phyloP scores from a whole-genome alignment of 345 rosid species.

The Populus davidiana region DNA sequence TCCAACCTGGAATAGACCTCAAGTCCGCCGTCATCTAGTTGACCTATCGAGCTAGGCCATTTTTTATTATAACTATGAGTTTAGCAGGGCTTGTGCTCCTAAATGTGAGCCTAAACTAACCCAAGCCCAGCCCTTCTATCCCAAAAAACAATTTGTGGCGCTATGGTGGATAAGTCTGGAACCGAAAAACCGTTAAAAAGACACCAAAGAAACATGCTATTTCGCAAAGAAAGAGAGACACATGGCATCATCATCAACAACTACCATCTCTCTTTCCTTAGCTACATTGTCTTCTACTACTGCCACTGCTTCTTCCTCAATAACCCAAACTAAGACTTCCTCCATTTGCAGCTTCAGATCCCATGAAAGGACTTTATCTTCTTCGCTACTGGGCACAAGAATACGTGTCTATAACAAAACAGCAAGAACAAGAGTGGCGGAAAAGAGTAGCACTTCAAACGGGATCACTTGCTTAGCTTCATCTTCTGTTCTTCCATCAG shows the following conservation, averaged over 20 bases:
- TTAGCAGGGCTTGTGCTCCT: too few relatives aligned
- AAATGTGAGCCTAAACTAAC: too few relatives aligned
- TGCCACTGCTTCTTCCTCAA: constrained; percentile 15
- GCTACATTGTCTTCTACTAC: constrained; percentile 21
- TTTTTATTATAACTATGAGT: too few relatives aligned
- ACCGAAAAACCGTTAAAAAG: not conserved
- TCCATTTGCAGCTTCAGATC: constrained; percentile 19
- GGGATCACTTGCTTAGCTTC: constrained; percentile 47
- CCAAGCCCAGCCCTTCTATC: too few relatives aligned
- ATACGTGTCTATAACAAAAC: constrained; percentile 8
- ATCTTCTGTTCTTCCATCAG: constrained; percentile 58
- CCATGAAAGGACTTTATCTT: constrained; percentile 18
- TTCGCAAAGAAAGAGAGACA: not conserved
- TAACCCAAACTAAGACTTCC: constrained; percentile 16
- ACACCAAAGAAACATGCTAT: not conserved
- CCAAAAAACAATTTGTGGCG: not conserved
- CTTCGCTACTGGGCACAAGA: constrained; percentile 21
- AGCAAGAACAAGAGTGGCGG: constrained; percentile 14
- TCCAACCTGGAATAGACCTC: too few relatives aligned
- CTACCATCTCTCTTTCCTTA: constrained; percentile 36
- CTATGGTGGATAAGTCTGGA: not conserved
- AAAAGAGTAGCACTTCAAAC: constrained; percentile 19
- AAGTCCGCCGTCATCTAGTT: too few relatives aligned
- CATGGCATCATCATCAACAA: constrained; percentile 24
- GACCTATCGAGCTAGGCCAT: too few relatives aligned